Evolutionary conservation across 2,329 filamentous ascomycete genomes (phyloP), one percentile per base, ranked within the genome.

Genomic region (Penicillium crustosum): DNA sequence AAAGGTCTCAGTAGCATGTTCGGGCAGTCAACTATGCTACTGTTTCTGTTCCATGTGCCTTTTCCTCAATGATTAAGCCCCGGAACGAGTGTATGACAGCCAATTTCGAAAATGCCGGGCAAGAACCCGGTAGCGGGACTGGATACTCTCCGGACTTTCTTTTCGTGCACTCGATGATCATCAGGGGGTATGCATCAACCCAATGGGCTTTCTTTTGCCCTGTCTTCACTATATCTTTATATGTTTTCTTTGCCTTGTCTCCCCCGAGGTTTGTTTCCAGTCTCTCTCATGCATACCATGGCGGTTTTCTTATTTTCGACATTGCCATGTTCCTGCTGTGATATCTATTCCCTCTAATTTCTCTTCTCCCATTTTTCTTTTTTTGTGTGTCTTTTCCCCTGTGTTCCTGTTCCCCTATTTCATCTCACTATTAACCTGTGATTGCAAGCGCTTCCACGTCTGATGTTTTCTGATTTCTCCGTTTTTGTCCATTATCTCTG

Each of bases 271-370:
- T 44, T 15, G 21, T 52, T 53, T 42, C 27, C 19, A 53, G 50
- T 50, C 36, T 49, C 45, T 50, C 36, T 62, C 49, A 50, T 63
- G 62, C 61, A 65, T 65, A 56, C 44, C 47, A 55, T 55, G 61
- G 61, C 57, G 56, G 59, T 58, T 58, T 49, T 31, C 38, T 23
- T 52, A 41, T 60, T 43, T 29, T 23, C 39, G 8, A 47, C 41
- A 38, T 25, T 38, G 39, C 51, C 41, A 49, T 54, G 42, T 53
- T 55, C 50, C 47, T 44, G 31, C 31, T 27, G 48, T 38, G 36
- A 44, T 53, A 49, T 52, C 33, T 57, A 49, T 43, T 49, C 21
- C 27, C 38, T n/a, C 41, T 61, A 43, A 36, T 57, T 55, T 35
- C 23, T 57, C 21, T 58, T 25, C 19, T 19, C 23, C 17, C 9